Base-by-base conservation (phyloP, 1,139 yeast species). In the Hemisphaericaspora subhashii region DNA sequence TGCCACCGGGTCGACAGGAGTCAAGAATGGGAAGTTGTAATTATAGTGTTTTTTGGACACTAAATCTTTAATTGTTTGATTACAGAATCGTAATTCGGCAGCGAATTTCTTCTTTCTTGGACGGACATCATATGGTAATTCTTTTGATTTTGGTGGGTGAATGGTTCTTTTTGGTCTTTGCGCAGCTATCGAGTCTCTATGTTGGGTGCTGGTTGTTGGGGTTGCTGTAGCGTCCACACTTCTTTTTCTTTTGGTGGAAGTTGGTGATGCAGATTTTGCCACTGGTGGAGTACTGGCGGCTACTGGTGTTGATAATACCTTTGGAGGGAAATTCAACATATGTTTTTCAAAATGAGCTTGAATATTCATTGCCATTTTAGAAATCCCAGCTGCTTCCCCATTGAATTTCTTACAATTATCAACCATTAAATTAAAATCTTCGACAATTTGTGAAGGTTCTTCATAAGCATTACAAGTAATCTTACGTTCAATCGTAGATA, bases 131-230 rank as follows among this genome's bases (percentile, higher is more conserved):
- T 88, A 88, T 3, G 96, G 95, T 59, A 90, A 78, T 59, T 92
- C 98, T 58, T 88, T 88, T 13, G 96, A 86, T 55, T 86, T 85
- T 39, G 98, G 98, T 3, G 98, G 98, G 57, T 90, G 97, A 36
- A 92, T 88, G 53, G 89, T 95, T 51, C 99, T 80, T 66, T 90
- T 90, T 32, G 98, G 98, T 50, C 98, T 77, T 31, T 65, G 70
- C 8, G 72, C 71, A 21, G 77, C 77, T 20, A 72, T 72, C 5
- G 75, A 69, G 41, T 67, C 72, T 37, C 58, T 55, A 4, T 33
- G 37, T 42, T 61, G 61, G 2, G 47, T 23, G 11, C 13, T 17
- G 3, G 23, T 16, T 3, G 13, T 12, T 4, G 23, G 23, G 3
- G 40, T 25, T 15, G 35, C 37, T 5, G 43, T 14, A 17, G 27